Base-by-base conservation (phyloP, 1,284 basidiomycete genomes). In the Megacollybia platyphylla region DNA sequence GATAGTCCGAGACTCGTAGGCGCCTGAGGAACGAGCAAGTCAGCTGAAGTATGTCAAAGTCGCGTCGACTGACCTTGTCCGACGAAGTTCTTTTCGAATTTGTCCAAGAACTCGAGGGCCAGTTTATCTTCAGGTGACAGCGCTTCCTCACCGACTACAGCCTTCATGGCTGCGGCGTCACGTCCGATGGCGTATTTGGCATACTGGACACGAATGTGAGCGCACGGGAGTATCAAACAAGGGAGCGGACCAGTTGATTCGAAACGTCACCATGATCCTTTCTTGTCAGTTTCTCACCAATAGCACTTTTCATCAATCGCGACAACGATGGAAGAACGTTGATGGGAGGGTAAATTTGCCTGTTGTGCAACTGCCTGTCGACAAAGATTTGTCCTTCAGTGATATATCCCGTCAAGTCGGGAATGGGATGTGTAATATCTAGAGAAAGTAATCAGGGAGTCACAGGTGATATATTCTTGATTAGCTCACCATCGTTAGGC, bases 391-490 rank as follows among this genome's bases (percentile, higher is more conserved):
- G 96, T 42, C 96, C 96, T 71, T 97, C 87, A 36, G 94, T 97
- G 61, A 98, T 98, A 68, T 98, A 98, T 42, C 96, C 96, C 52
- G 92, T 98, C 68, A 99, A 73, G 79, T 98, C 96, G 54, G 94
- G 96, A 65, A 99, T 98, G 45, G 96, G 96, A 65, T 99, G 96
- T 36, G 96, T 98, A 63, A 99, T 99, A 74, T 98, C 92, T 93
- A 58, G 17, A 49, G 39, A 45, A 43, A 50, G 45, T 45, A 50
- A 51, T 42, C 43, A 47, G 48, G 34, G 47, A 30, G 32, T 36
- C 32, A 49, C 50, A 41, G 30, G 32, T 28, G 44, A 41, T 48
- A 45, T 29, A 41, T 41, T 39, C 39, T 47, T 44, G 46, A 48
- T 44, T 44, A 49, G 49, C 74, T 63, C 64, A 88, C 90, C 92